Evolutionary conservation across 176 grass and related monocot genomes (phyloP).

Genomic region (Cenchrus americanus): DNA sequence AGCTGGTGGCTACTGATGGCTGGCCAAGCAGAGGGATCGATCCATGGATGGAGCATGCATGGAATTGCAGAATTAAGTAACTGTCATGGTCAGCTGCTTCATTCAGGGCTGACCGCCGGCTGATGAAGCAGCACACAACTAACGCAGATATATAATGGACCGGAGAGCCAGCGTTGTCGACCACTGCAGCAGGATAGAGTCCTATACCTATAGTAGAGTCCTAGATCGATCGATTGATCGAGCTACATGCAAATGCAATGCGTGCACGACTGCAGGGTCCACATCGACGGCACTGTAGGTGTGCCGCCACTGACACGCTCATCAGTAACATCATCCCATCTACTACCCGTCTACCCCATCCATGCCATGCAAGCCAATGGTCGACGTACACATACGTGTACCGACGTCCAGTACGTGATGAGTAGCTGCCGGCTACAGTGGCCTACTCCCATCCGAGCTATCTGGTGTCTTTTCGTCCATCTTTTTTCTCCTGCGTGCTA

Average conservation of each 20-base stretch:
- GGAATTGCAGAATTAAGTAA: not conserved
- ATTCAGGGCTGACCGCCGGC: not conserved
- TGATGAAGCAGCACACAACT: not conserved
- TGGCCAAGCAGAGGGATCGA: not conserved
- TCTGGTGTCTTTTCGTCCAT: not conserved
- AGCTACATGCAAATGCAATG: not conserved
- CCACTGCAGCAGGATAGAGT: not conserved
- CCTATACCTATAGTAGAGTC: not conserved
- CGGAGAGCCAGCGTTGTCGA: not conserved
- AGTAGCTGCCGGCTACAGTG: not conserved
- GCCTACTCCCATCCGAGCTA: not conserved
- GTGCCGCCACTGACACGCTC: not conserved
- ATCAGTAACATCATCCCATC: not conserved
- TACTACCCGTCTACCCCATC: not conserved
- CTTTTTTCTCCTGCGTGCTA: not conserved
- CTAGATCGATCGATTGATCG: too few relatives aligned
- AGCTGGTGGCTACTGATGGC: too few relatives aligned
- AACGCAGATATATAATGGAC: conserved; percentile 16
- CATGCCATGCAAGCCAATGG: not conserved
- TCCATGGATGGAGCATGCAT: not conserved
- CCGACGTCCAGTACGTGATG: not conserved
- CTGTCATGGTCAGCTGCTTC: not conserved
- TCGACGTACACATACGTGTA: not conserved
- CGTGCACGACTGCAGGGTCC: not conserved
- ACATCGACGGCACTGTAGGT: too few relatives aligned